Evolutionary conservation across 164 flowering plant species (phyloP).

Genomic region (Vitis rupestris): DNA sequence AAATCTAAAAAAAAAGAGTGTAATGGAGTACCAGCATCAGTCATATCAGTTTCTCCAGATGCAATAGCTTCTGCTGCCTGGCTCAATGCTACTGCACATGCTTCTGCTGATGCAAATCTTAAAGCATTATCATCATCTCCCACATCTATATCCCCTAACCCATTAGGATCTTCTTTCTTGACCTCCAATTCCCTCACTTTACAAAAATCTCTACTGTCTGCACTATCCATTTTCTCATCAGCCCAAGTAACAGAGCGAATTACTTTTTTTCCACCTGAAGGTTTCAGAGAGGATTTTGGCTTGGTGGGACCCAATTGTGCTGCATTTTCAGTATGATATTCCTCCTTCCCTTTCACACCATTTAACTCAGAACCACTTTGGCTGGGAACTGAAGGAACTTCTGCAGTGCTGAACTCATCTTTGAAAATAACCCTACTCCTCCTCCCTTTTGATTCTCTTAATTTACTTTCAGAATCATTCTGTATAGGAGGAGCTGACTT

Average conservation of each 20-base stretch:
- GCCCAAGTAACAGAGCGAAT: conserved; percentile 79
- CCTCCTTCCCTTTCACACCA: conserved; percentile 16
- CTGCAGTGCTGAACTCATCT: conserved; percentile 9
- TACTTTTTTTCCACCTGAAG: conserved; percentile 45
- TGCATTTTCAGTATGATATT: conserved; percentile 16
- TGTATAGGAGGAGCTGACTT: conserved; percentile 11
- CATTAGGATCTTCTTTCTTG: conserved; percentile 13
- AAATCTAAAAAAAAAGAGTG: not conserved
- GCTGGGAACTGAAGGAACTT: conserved; percentile 14
- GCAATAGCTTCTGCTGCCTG: conserved; percentile 80
- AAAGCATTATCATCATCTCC: conserved; percentile 30
- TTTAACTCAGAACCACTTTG: conserved; percentile 15
- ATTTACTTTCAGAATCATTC: conserved; percentile 9
- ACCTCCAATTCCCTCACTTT: conserved; percentile 35
- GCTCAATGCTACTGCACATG: conserved; percentile 70
- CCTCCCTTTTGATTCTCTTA: conserved; percentile 21
- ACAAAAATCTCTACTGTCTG: conserved; percentile 32
- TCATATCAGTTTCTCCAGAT: conserved; percentile 55
- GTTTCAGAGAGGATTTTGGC: conserved; percentile 62
- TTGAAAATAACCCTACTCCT: conserved; percentile 1
- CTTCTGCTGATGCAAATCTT: conserved; percentile 75
- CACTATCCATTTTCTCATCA: conserved; percentile 50
- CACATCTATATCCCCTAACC: conserved; percentile 7
- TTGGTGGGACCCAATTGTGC: conserved; percentile 18
- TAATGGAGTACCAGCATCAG: conserved; percentile 58